These are phyloP conservation scores for Clonostachys chloroleuca DNA, from an alignment of 2,329 filamentous ascomycete genomes.

Conservation along the genomic window DNA sequence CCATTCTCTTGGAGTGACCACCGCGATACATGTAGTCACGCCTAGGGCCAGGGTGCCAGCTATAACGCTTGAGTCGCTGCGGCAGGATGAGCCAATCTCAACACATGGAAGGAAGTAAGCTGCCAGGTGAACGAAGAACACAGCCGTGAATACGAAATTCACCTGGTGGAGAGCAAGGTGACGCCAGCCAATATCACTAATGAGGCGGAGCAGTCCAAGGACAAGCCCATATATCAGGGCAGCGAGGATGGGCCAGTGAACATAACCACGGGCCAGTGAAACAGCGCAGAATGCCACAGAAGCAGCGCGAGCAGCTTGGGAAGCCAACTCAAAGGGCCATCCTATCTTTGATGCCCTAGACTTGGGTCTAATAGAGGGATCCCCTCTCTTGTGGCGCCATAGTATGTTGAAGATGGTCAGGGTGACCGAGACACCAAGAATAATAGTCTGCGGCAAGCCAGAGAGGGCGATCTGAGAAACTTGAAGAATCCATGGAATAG, in stretches of 20 bases:
- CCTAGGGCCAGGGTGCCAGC: slow-evolving; percentile 28
- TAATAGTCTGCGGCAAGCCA: too few relatives aligned
- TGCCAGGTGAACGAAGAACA: slow-evolving; percentile 25
- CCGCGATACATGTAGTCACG: slow-evolving; percentile 30
- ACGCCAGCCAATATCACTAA: slow-evolving; percentile 33
- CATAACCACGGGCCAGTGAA: slow-evolving; percentile 22
- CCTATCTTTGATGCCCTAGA: slow-evolving; percentile 30
- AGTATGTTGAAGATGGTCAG: too few relatives aligned
- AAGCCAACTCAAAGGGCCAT: slow-evolving; percentile 34
- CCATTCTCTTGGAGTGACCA: slow-evolving; percentile 46
- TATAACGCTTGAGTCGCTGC: slow-evolving; percentile 19
- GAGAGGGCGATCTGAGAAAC: too few relatives aligned
- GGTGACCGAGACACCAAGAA: too few relatives aligned
- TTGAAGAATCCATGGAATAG: too few relatives aligned
- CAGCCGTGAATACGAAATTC: slow-evolving; percentile 35
- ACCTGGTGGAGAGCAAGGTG: slow-evolving; percentile 41
- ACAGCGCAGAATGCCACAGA: slow-evolving; percentile 31
- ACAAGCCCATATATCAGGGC: slow-evolving; percentile 33
- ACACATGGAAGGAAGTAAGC: slow-evolving; percentile 38
- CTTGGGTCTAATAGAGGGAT: too few relatives aligned
- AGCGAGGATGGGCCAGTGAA: slow-evolving; percentile 28
- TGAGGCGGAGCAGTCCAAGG: slow-evolving; percentile 36
- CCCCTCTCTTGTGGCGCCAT: too few relatives aligned
- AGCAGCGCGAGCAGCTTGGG: slow-evolving; percentile 31
- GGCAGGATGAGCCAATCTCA: slow-evolving; percentile 23